phyloP scores from a whole-genome alignment of 2,329 filamentous ascomycete species.

The Trichoderma guizhouense region DNA sequence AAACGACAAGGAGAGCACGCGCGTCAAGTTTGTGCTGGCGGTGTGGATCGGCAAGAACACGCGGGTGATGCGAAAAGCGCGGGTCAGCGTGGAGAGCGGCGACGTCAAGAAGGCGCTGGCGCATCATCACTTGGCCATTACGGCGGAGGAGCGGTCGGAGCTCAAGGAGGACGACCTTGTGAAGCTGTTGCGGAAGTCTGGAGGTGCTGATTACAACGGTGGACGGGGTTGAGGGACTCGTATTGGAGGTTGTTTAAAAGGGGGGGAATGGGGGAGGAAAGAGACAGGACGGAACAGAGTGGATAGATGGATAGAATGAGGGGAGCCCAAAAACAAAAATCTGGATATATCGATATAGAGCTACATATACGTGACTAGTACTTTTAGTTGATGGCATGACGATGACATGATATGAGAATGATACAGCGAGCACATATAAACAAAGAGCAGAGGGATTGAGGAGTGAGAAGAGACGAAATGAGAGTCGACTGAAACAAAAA shows the following conservation, averaged over 20 bases:
- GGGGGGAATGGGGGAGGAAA: background rate
- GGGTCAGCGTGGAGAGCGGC: slow-evolving; percentile 64
- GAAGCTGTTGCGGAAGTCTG: slow-evolving; percentile 58
- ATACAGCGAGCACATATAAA: background rate
- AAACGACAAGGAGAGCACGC: slow-evolving; percentile 66
- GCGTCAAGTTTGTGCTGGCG: slow-evolving; percentile 65
- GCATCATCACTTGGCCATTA: slow-evolving; percentile 65
- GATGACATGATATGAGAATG: background rate
- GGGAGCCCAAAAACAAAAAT: background rate
- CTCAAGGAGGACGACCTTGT: slow-evolving; percentile 61
- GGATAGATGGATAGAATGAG: background rate
- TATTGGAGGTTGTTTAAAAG: background rate
- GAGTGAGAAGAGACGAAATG: background rate
- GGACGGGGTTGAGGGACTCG: slow-evolving; percentile 46
- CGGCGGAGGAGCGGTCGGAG: slow-evolving; percentile 58
- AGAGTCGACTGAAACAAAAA: background rate
- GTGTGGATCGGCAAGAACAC: slow-evolving; percentile 66
- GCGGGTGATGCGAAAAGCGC: slow-evolving; percentile 67
- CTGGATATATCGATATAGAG: slow-evolving; percentile 6
- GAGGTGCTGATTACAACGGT: slow-evolving; percentile 69
- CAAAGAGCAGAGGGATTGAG: no score
- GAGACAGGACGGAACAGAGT: background rate
- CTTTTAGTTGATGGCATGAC: slow-evolving; percentile 3
- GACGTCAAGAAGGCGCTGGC: slow-evolving; percentile 60
- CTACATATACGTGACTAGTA: slow-evolving; percentile 11